Evolutionary conservation across 768 basidiomycete species (phyloP), one percentile per base, ranked within the genome.

Genomic region (Macrocybe gigantea): DNA sequence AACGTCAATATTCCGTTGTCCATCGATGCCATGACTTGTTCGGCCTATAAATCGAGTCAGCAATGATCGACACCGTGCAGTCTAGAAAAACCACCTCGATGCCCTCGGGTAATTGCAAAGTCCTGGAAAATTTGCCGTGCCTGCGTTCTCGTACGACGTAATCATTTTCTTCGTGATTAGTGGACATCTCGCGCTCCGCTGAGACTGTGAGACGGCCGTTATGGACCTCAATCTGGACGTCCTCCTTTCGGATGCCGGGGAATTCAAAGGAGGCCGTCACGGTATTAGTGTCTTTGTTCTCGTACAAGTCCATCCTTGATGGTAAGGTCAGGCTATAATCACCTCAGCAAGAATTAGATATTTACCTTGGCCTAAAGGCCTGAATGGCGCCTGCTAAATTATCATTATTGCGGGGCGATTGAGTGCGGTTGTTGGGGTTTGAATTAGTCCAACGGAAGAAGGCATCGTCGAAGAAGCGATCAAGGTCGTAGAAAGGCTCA

Each of bases 201-300:
- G 73, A 72, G 33, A 82, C 63, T 1, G 65, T 75, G 43, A 83
- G 61, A 35, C 64, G 68, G 49, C 70, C 67, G 50, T 76, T 68
- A 35, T 70, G 67, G 13, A 78, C 58, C 42, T 79, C 70, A 42
- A 80, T 72, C 33, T 62, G 54, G 36, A 80, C 66, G 43, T 70
- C 65, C 39, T 75, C 70, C 47, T 76, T 74, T 45, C 67, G 73
- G 44, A 80, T 56, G 6, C 80, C 78, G 4, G 80, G 79, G 1
- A 79, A 60, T 54, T 81, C 82, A 47, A 82, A 77, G 6, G 70
- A 70, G 7, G 76, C 78, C 2, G 73, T 76, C 29, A 79, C 70
- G 14, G 53, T 49, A 51, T 72, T 71, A 13, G 56, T 54, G 1
- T 69, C 65, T 10, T 64, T 52, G 44, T 71, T 65, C 55, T 78